phyloP scores from a whole-genome alignment of 495 filamentous ascomycete species.

The Penicillium antarcticum region DNA sequence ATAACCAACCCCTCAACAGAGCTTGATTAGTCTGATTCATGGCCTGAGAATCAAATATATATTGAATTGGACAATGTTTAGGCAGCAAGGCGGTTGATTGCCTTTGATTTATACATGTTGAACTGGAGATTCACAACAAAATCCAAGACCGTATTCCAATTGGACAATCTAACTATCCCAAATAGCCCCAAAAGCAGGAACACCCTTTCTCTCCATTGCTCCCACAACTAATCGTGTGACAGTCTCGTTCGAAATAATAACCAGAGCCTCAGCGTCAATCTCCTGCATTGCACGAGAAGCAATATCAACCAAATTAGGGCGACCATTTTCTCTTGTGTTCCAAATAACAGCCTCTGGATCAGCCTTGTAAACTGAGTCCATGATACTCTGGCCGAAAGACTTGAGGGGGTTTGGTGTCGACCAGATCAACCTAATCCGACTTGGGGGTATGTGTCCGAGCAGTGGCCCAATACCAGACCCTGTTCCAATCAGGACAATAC shows the following conservation, averaged over 20 bases:
- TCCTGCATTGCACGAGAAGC: conserved; percentile 23
- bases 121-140: no score
- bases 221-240: conserved; percentile 60
- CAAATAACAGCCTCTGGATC: conserved; percentile 49
- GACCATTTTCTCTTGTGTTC: conserved; percentile 42
- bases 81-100: no score
- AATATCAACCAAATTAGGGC: conserved; percentile 44
- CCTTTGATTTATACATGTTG: no score
- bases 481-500: conserved; percentile 61
- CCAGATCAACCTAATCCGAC: conserved; percentile 48
- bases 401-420: conserved; percentile 38
- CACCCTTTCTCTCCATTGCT: conserved; percentile 54
- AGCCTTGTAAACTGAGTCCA: conserved; percentile 37
- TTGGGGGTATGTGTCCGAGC: conserved; percentile 9
- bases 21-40: no score
- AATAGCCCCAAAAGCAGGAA: conserved; percentile 62
- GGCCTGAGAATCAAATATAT: no score
- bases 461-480: conserved; percentile 65
- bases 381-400: conserved; percentile 44
- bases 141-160: background rate
- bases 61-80: no score
- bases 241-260: conserved; percentile 61
- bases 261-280: conserved; percentile 54
- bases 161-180: conserved; percentile 45
- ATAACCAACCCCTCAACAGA: conserved; percentile 21